phyloP scores from a whole-genome alignment of 345 rosid genomes.

The Rhizophora mangle region DNA sequence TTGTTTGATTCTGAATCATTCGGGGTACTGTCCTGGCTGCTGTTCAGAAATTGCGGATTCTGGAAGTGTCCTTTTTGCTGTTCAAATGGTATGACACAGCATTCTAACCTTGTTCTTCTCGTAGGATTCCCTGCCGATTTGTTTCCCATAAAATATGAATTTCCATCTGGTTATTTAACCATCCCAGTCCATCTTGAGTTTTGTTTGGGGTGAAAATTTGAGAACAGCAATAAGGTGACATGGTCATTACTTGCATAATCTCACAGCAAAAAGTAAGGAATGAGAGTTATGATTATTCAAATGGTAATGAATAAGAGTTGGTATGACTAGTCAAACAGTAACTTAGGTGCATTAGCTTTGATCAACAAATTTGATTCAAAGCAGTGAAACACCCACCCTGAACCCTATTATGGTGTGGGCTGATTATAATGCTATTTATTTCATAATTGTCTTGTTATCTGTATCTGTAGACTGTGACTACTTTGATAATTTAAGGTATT shows the following conservation, averaged over 20 bases:
- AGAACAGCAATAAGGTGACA: not conserved
- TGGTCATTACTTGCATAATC: not conserved
- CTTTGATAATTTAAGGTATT: conserved; percentile 3
- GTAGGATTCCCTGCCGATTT: not conserved
- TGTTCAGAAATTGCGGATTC: conserved; percentile 35
- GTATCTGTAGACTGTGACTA: not conserved
- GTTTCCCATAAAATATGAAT: not conserved
- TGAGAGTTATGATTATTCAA: too few relatives aligned
- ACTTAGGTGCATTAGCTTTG: too few relatives aligned
- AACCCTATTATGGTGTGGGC: not conserved
- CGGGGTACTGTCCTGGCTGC: conserved; percentile 23
- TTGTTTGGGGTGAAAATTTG: not conserved
- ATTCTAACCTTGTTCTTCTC: not conserved
- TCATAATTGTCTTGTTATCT: too few relatives aligned
- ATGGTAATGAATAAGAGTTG: too few relatives aligned
- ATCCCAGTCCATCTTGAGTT: not conserved
- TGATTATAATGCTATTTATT: too few relatives aligned
- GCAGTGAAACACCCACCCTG: too few relatives aligned
- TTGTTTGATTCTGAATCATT: not conserved
- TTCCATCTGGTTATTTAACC: not conserved
- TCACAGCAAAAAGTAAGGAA: not conserved
- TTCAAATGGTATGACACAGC: conserved; percentile 22
- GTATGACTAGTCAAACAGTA: too few relatives aligned
- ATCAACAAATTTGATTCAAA: too few relatives aligned
- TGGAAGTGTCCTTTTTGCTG: conserved; percentile 31